Percentiles rank a stretch among this genome's conserved stretches.
phyloP scores from a whole-genome alignment of 495 filamentous ascomycete genomes.

The Oleoguttula mirabilis region DNA sequence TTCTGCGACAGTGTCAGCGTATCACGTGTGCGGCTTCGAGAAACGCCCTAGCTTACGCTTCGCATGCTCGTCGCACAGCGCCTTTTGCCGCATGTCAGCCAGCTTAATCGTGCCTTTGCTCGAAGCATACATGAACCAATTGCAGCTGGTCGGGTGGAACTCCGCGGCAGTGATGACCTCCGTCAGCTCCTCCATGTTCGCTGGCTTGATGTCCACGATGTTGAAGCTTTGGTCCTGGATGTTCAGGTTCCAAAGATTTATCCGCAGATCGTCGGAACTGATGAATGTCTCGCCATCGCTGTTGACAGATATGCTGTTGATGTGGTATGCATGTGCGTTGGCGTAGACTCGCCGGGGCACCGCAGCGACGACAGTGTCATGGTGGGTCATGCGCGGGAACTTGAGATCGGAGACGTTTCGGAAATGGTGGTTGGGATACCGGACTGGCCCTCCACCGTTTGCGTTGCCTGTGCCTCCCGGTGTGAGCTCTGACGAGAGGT shows the following conservation, averaged over 20 bases:
- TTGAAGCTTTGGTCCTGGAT: slow-evolving; percentile 99
- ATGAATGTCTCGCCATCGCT: slow-evolving; percentile 99
- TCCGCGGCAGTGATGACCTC: slow-evolving; percentile 98
- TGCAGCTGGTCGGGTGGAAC: slow-evolving; percentile 94
- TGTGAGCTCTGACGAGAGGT: slow-evolving; percentile 86
- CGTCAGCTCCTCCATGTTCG: slow-evolving; percentile 98
- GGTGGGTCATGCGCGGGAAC: slow-evolving; percentile 88
- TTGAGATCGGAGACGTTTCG: slow-evolving; percentile 72
- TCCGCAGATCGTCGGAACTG: slow-evolving; percentile 90
- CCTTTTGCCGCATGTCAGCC: slow-evolving; percentile 93
- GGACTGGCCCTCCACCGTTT: slow-evolving; percentile 61
- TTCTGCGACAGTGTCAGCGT: no score
- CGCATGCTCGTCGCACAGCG: slow-evolving; percentile 86
- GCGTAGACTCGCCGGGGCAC: slow-evolving; percentile 93
- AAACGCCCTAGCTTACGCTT: slow-evolving; percentile 61
- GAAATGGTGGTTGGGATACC: slow-evolving; percentile 60
- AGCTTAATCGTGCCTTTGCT: slow-evolving; percentile 98
- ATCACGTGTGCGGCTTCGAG: slow-evolving; percentile 9
- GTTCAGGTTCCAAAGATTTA: slow-evolving; percentile 98
- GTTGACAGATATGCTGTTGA: slow-evolving; percentile 99
- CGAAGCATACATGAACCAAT: slow-evolving; percentile 99
- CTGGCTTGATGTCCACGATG: slow-evolving; percentile 98
- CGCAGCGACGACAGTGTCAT: slow-evolving; percentile 95
- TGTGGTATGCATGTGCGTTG: slow-evolving; percentile 97
- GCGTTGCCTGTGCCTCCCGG: slow-evolving; percentile 54